phyloP scores from a whole-genome alignment of 2,329 filamentous ascomycete species.

The Magnaporthiopsis incrustans region DNA sequence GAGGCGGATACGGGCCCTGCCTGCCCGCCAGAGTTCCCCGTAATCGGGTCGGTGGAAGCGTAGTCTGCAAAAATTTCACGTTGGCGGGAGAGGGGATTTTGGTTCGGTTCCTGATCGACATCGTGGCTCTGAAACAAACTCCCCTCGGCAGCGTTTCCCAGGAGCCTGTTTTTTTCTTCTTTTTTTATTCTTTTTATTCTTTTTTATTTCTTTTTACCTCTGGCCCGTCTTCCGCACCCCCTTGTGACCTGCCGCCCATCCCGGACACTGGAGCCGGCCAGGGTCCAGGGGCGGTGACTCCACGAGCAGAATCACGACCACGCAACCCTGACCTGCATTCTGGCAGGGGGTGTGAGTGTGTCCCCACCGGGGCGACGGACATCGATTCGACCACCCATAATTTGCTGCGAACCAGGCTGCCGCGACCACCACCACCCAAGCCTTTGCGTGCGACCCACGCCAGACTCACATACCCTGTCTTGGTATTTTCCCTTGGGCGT shows the following conservation, averaged over 20 bases:
- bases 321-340: not conserved
- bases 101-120: not conserved
- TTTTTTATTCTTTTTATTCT: conserved; percentile 1
- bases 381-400: not conserved
- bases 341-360: not conserved
- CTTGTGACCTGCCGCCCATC: conserved; percentile 8
- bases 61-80: not conserved
- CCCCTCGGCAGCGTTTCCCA: not conserved
- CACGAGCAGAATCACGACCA: not conserved
- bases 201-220: not conserved
- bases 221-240: conserved; percentile 1
- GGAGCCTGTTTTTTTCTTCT: not conserved
- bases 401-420: not conserved
- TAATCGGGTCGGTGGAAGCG: not conserved
- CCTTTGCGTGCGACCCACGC: conserved; percentile 5
- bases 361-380: not conserved
- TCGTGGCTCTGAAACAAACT: not conserved
- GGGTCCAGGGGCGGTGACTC: conserved; percentile 8
- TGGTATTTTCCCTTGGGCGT: not conserved
- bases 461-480: conserved; percentile 10
- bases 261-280: not conserved
- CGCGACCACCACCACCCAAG: not conserved
- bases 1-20: not conserved
- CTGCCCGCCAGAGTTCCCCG: not conserved
- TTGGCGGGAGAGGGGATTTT: not conserved